A percentile compares a stretch with the other conserved stretches of the same genome.
Conservation (phyloP, 371 early-diverging fungal species). For the Mortierella sp. region DNA sequence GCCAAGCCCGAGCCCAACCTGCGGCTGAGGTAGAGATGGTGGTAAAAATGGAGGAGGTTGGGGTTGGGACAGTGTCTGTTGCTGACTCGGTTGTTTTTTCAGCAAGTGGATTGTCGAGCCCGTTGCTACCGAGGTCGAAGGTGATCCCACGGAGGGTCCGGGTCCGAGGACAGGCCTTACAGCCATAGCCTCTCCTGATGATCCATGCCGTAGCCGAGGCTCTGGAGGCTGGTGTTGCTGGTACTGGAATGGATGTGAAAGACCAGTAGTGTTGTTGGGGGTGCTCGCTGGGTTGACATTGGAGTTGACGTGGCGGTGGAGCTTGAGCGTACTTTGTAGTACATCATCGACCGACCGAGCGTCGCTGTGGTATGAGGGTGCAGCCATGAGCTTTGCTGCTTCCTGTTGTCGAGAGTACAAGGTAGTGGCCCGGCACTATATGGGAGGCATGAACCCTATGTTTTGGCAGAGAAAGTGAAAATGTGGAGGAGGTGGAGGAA, state of each 20-base stretch:
- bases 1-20: no score
- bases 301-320: conserved; percentile 14
- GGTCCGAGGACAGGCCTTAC: conserved; percentile 1
- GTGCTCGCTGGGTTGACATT: background rate
- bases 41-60: no score
- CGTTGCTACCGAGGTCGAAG: background rate
- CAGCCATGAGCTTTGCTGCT: conserved; percentile 5
- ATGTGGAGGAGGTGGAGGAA: background rate
- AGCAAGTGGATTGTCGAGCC: no score
- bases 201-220: no score
- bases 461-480: background rate
- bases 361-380: conserved; percentile 14
- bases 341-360: conserved; percentile 22
- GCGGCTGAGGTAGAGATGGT: no score
- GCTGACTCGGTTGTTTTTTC: no score
- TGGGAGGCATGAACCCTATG: background rate
- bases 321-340: conserved; percentile 18
- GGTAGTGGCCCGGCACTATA: background rate
- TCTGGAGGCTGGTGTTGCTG: background rate
- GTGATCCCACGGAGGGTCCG: conserved; percentile 1
- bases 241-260: conserved; percentile 3
- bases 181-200: background rate
- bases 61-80: no score
- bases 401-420: background rate
- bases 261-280: background rate